These are phyloP conservation scores for Phytophthora hibernalis DNA, from an alignment of 352 stramenopile genomes.

Conservation along the genomic window DNA sequence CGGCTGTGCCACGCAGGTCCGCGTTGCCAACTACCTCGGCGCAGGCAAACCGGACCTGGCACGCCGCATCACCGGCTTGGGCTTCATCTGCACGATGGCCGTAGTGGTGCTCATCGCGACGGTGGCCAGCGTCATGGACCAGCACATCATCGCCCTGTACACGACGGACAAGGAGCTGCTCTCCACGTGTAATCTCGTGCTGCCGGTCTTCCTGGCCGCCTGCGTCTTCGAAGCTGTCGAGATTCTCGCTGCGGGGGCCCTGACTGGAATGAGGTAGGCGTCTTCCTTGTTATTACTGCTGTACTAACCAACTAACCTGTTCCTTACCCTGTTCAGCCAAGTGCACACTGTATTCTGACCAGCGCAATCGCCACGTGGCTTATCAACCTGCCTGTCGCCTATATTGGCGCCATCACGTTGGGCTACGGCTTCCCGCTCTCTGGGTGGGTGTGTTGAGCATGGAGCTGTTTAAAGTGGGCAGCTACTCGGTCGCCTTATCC, in stretches of 20 bases:
- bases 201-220: slow-evolving; percentile 66
- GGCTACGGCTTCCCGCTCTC: slow-evolving; percentile 68
- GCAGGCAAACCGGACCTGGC: slow-evolving; percentile 58
- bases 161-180: slow-evolving; percentile 64
- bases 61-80: slow-evolving; percentile 59
- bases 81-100: slow-evolving; percentile 58
- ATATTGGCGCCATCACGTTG: slow-evolving; percentile 51
- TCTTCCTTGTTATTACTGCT: neutral
- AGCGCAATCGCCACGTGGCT: slow-evolving; percentile 72
- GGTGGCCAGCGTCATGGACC: slow-evolving; percentile 52
- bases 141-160: slow-evolving; percentile 63
- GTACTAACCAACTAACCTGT: neutral
- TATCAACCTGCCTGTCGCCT: slow-evolving; percentile 72
- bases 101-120: slow-evolving; percentile 59
- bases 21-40: slow-evolving; percentile 80
- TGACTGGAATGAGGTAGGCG: slow-evolving; percentile 74
- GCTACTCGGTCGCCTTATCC: slow-evolving; percentile 52
- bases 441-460: slow-evolving; percentile 71
- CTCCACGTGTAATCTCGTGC: slow-evolving; percentile 51
- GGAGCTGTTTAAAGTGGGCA: slow-evolving; percentile 69
- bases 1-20: slow-evolving; percentile 78
- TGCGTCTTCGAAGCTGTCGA: slow-evolving; percentile 74
- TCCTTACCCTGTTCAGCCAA: slow-evolving; percentile 40
- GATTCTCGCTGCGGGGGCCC: slow-evolving; percentile 58
- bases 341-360: slow-evolving; percentile 69